These are phyloP conservation scores for Bipolaris sorokiniana DNA, from an alignment of 2,329 filamentous ascomycete genomes.

Conservation along the genomic window DNA sequence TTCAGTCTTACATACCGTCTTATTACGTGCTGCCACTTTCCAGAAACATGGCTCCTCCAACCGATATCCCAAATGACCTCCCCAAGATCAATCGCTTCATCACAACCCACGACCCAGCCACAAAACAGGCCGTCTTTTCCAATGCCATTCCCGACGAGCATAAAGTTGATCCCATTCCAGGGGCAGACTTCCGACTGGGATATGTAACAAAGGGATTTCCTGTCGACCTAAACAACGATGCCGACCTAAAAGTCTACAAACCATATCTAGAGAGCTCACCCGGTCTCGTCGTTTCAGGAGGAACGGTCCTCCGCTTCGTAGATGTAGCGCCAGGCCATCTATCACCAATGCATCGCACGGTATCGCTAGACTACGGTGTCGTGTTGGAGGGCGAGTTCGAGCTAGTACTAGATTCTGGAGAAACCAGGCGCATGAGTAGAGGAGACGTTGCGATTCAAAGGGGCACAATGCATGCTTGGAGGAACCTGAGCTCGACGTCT, in stretches of 20 bases:
- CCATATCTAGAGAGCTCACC: constrained; percentile 53
- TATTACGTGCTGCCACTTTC: not conserved
- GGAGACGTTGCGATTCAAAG: constrained; percentile 48
- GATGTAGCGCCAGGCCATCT: constrained; percentile 39
- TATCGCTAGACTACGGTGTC: constrained; percentile 49
- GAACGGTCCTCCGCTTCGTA: constrained; percentile 53
- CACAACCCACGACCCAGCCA: constrained; percentile 43
- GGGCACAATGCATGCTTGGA: constrained; percentile 50
- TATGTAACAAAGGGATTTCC: constrained; percentile 59
- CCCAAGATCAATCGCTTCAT: constrained; percentile 44
- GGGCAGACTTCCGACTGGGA: constrained; percentile 52
- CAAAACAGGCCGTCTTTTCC: constrained; percentile 45
- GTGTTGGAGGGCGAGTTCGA: constrained; percentile 49
- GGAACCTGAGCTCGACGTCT: constrained; percentile 34
- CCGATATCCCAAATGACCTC: constrained; percentile 28
- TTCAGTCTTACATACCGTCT: not conserved
- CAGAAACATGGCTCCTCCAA: constrained; percentile 22
- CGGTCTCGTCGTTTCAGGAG: constrained; percentile 55
- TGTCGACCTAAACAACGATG: constrained; percentile 52
- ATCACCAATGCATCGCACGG: constrained; percentile 49
- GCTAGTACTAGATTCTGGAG: constrained; percentile 46
- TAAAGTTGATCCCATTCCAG: constrained; percentile 27
- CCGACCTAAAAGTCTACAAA: constrained; percentile 56
- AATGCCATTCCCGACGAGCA: constrained; percentile 31
- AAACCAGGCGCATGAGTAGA: constrained; percentile 41